Evolutionary conservation across 202 grass and related monocot species (phyloP), one percentile per base, ranked within the genome.

Genomic region (Zoysia matrella): DNA sequence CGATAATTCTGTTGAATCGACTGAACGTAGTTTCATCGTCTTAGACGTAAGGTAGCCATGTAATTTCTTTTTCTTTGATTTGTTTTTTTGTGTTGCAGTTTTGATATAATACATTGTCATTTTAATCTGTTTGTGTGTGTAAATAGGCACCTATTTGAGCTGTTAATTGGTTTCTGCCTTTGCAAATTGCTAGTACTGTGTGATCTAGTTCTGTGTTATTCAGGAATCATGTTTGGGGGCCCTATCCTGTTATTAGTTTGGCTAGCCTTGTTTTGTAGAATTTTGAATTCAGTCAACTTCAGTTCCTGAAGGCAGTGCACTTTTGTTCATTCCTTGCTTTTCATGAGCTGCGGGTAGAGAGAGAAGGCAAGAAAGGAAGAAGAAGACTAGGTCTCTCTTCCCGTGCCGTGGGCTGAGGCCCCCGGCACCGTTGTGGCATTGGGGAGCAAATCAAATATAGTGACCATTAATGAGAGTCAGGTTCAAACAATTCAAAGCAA

Each of bases 81-180:
- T 36, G 39, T 71, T 72, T 72, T 3, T 18, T 55, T 47, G 41
- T 10, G 42, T 1, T 41, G 51, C 4, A 72, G 47, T 30, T 16
- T 7, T 3, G 4, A 79, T 41, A 16, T 60, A 39, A 75, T 46
- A 9, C 10, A 36, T 36, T 76, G 14, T 11, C 12, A 12, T 69
- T 5, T 47, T 76, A 22, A n/a, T 16, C 53, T 58, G 52, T 22
- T 74, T 15, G 3, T 85, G 58, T 47, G 15, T 86, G 39, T 39
- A 43, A 43, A 64, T 63, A 11, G 30, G 18, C 30, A 67, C 14
- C 8, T 8, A 22, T 46, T 67, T 78, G 15, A 79, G 40, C 18
- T 77, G 46, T 42, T 82, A 43, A 44, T 73, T 16, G 40, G 48
- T 72, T 53, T 72, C 56, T 80, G 70, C 39, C 39, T 89, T n/a